phyloP scores from a whole-genome alignment of 768 basidiomycete species.

The Pleurotus salmoneostramineus region DNA sequence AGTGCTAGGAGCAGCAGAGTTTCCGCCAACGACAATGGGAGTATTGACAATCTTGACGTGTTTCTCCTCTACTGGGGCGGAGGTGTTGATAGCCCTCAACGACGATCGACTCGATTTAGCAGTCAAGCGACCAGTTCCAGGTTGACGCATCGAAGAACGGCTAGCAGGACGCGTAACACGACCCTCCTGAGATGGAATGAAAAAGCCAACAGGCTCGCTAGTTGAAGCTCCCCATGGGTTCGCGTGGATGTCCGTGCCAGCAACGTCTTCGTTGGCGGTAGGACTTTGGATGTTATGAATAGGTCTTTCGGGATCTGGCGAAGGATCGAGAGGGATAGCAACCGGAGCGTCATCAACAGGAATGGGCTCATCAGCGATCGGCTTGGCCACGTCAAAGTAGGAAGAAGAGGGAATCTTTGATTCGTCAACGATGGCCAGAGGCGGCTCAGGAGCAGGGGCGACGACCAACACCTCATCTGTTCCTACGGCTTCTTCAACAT shows the following conservation, averaged over 20 bases:
- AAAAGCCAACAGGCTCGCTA: neutral
- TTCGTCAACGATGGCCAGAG: conserved; percentile 21
- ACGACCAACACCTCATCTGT: conserved; percentile 9
- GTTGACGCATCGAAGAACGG: conserved; percentile 4
- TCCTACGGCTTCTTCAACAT: conserved; percentile 1
- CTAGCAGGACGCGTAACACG: conserved; percentile 1
- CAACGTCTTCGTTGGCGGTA: neutral
- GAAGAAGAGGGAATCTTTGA: conserved; percentile 10
- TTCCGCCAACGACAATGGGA: neutral
- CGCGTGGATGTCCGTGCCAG: neutral
- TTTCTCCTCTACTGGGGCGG: conserved; percentile 1
- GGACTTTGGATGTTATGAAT: conserved; percentile 3
- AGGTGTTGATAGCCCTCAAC: neutral
- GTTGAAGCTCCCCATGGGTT: neutral
- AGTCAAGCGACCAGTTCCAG: neutral
- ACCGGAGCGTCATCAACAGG: neutral
- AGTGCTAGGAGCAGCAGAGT: neutral
- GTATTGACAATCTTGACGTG: conserved; percentile 8
- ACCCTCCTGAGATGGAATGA: neutral
- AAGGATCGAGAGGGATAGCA: neutral
- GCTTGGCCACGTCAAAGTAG: conserved; percentile 25
- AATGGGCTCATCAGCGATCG: conserved; percentile 19
- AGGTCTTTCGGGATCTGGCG: conserved; percentile 3
- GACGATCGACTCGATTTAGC: conserved; percentile 2
- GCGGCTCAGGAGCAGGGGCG: conserved; percentile 8